Percentiles rank a stretch among this genome's conserved stretches.
Conservation (phyloP, 805 yeast genomes). For the Limtongia smithiae region DNA sequence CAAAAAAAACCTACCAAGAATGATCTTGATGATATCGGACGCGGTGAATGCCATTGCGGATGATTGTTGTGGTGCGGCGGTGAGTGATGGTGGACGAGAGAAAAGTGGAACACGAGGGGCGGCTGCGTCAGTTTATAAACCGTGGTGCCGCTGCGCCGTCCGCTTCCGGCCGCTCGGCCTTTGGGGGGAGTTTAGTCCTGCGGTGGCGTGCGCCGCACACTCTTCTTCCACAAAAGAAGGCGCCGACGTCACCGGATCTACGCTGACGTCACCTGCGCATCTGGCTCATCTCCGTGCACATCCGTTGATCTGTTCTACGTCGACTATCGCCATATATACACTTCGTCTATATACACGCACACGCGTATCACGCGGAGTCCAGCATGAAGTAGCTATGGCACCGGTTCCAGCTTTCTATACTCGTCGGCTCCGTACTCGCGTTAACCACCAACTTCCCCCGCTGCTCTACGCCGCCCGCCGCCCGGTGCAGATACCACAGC, state of each 20-base stretch:
- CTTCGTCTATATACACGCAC: no score
- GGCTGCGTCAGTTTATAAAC: neutral
- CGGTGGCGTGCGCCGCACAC: no score
- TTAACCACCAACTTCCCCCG: neutral
- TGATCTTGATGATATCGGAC: slow-evolving; percentile 52
- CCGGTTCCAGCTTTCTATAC: neutral
- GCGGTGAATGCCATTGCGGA: slow-evolving; percentile 48
- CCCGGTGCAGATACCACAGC: slow-evolving; percentile 7
- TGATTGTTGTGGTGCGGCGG: neutral
- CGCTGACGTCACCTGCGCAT: no score
- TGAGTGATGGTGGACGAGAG: neutral
- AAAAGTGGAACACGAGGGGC: neutral
- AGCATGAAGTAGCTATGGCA: neutral
- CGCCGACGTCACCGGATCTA: no score
- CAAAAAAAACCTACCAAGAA: slow-evolving; percentile 38
- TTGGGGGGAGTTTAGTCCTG: neutral
- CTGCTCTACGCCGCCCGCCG: slow-evolving; percentile 2
- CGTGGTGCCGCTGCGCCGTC: neutral
- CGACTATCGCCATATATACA: no score
- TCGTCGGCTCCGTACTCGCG: neutral
- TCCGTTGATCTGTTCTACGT: no score
- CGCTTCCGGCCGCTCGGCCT: no score
- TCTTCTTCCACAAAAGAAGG: no score
- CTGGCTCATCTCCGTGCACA: no score
- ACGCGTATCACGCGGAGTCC: no score